These are phyloP conservation scores for Micractinium conductrix DNA, from an alignment of 139 green algal genomes.

Conservation along the genomic window DNA sequence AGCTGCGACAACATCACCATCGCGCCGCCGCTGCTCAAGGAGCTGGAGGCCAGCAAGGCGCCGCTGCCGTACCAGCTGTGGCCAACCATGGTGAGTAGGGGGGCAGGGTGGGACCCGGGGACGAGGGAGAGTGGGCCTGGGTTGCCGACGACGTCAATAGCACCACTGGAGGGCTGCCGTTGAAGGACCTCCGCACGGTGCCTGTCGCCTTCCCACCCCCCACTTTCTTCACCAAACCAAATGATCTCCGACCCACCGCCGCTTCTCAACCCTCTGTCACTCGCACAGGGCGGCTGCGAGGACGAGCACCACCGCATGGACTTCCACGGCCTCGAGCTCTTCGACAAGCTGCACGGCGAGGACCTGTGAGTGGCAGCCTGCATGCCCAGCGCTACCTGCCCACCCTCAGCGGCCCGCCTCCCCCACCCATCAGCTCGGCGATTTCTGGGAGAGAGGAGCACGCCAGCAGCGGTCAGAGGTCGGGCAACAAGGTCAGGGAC, in stretches of 20 bases:
- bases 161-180: too few species aligned
- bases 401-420: not conserved
- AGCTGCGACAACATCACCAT: constrained; percentile 93
- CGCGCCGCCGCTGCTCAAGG: constrained; percentile 78
- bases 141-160: too few species aligned
- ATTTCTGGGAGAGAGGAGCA: too few species aligned
- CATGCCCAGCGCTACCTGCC: not conserved
- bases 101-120: not conserved
- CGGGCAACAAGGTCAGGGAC: too few species aligned
- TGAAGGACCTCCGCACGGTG: too few species aligned
- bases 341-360: constrained; percentile 67
- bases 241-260: too few species aligned
- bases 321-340: constrained; percentile 53
- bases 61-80: constrained; percentile 77
- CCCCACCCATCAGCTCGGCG: not conserved
- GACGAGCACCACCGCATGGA: constrained; percentile 41
- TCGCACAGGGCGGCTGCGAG: constrained; percentile 40
- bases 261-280: too few species aligned
- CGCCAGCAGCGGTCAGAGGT: too few species aligned
- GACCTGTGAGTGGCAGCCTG: constrained; percentile 50
- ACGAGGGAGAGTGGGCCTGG: too few species aligned
- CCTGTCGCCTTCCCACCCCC: too few species aligned
- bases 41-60: constrained; percentile 77
- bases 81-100: constrained; percentile 47
- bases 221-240: too few species aligned